Percentiles rank a stretch among this genome's conserved stretches.
These are phyloP conservation scores for Talaromyces rugulosus DNA, from an alignment of 2,329 filamentous ascomycete genomes.

Conservation along the genomic window DNA sequence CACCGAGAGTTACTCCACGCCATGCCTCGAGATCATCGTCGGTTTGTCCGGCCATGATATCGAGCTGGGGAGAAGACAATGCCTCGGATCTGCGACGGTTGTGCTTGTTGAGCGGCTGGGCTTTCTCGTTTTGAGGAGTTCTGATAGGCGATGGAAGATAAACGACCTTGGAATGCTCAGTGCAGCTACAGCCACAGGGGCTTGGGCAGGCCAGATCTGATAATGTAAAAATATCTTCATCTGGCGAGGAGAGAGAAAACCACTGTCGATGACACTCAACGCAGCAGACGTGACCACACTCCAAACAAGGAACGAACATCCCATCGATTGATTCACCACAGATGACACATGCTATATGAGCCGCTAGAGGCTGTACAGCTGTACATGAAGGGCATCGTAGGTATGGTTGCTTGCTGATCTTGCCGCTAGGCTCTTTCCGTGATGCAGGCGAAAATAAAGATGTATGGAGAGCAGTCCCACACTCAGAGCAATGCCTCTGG, in stretches of 20 bases:
- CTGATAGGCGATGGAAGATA: conserved; percentile 4
- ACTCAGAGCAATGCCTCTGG: conserved; percentile 39
- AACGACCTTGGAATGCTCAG: conserved; percentile 25
- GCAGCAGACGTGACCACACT: conserved; percentile 46
- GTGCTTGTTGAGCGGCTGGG: conserved; percentile 14
- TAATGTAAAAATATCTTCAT: background rate
- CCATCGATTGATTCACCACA: conserved; percentile 41
- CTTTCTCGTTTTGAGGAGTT: conserved; percentile 12
- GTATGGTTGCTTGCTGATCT: conserved; percentile 16
- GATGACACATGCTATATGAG: conserved; percentile 39
- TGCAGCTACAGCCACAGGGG: conserved; percentile 47
- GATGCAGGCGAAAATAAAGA: conserved; percentile 31
- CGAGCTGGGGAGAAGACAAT: conserved; percentile 13
- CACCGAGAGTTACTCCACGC: conserved; percentile 35
- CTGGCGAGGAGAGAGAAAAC: conserved; percentile 26
- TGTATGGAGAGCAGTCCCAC: conserved; percentile 32
- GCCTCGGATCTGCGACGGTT: conserved; percentile 14
- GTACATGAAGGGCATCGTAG: conserved; percentile 34
- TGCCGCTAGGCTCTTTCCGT: conserved; percentile 19
- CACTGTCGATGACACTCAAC: conserved; percentile 41
- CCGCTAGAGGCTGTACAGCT: conserved; percentile 27
- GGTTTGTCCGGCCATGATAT: conserved; percentile 20
- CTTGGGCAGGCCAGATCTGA: conserved; percentile 34
- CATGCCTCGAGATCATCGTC: conserved; percentile 33
- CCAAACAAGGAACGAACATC: conserved; percentile 44